Percentiles rank a stretch among this genome's conserved stretches.
phyloP scores from a whole-genome alignment of 768 basidiomycete species.

The Auricularia heimuer region DNA sequence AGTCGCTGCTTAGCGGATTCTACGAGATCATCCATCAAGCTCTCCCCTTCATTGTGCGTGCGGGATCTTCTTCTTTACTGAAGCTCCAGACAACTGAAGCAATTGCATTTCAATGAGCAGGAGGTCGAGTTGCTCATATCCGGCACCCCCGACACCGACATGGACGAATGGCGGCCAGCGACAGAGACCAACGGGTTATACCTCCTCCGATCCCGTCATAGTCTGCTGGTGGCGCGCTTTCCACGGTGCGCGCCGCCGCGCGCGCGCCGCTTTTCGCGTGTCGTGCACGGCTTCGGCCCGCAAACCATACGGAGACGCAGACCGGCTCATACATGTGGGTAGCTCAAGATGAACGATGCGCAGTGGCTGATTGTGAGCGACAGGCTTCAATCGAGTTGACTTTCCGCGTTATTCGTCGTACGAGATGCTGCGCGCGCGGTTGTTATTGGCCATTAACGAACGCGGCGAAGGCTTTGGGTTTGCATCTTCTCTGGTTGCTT shows the following conservation, averaged over 20 bases:
- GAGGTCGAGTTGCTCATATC: constrained; percentile 91
- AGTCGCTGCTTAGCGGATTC: constrained; percentile 81
- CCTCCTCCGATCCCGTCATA: constrained; percentile 85
- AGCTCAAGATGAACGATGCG: not conserved
- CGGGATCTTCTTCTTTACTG: not conserved
- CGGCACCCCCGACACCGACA: constrained; percentile 94
- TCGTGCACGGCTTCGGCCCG: constrained; percentile 96
- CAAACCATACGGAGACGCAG: constrained; percentile 78
- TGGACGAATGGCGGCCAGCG: constrained; percentile 92
- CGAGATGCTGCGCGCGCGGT: too few species aligned
- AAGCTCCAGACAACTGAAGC: constrained; percentile 13
- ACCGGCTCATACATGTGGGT: constrained; percentile 73
- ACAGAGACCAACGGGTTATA: constrained; percentile 84
- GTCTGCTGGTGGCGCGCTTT: constrained; percentile 99
- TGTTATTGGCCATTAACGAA: too few species aligned
- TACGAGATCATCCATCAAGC: constrained; percentile 98
- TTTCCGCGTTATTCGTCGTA: too few species aligned
- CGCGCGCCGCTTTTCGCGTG: too few species aligned
- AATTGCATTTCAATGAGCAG: constrained; percentile 77
- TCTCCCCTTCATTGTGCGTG: constrained; percentile 78
- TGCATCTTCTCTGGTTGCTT: constrained; percentile 25
- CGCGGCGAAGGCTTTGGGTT: constrained; percentile 93
- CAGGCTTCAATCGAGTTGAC: too few species aligned
- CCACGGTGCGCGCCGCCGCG: constrained; percentile 27
- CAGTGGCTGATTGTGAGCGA: too few species aligned